Percentiles rank a stretch among this genome's conserved stretches.
Conservation (phyloP, 2,329 filamentous ascomycete genomes). For the Trichoderma afroharzianum region DNA sequence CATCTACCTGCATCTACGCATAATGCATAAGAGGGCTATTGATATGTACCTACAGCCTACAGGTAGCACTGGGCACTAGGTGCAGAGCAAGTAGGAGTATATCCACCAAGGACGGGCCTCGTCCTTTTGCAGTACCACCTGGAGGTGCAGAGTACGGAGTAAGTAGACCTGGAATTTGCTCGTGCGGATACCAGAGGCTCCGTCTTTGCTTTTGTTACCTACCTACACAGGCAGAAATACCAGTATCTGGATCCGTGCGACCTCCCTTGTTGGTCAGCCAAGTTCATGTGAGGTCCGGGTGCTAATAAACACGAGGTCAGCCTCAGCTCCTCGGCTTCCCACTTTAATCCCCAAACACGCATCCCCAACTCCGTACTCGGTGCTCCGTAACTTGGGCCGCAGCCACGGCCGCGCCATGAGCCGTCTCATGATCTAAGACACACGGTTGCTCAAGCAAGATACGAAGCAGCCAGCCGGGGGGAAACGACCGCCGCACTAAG, state of each 20-base stretch:
- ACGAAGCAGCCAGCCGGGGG: slow-evolving; percentile 13
- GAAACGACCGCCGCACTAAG: slow-evolving; percentile 6
- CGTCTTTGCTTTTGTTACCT: background rate
- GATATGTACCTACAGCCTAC: background rate
- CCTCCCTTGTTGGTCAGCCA: slow-evolving; percentile 3
- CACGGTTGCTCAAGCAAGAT: background rate
- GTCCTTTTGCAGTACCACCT: background rate
- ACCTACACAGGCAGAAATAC: background rate
- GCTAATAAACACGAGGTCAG: background rate
- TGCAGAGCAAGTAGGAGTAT: background rate
- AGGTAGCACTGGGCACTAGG: background rate
- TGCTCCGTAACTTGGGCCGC: slow-evolving; percentile 2
- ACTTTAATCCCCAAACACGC: background rate
- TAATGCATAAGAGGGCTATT: slow-evolving; percentile 9
- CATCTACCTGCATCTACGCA: background rate
- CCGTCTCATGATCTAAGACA: slow-evolving; percentile 11
- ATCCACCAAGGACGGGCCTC: background rate
- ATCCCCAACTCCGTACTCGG: background rate
- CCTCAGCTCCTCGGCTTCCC: background rate
- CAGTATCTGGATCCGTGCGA: background rate
- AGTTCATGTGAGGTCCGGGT: background rate
- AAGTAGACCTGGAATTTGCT: background rate
- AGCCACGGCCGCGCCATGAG: slow-evolving; percentile 10
- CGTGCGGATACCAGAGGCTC: background rate
- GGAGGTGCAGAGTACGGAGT: background rate